These are phyloP conservation scores for Clarireedia sp. DNA, from an alignment of 2,329 filamentous ascomycete genomes.

Conservation along the genomic window DNA sequence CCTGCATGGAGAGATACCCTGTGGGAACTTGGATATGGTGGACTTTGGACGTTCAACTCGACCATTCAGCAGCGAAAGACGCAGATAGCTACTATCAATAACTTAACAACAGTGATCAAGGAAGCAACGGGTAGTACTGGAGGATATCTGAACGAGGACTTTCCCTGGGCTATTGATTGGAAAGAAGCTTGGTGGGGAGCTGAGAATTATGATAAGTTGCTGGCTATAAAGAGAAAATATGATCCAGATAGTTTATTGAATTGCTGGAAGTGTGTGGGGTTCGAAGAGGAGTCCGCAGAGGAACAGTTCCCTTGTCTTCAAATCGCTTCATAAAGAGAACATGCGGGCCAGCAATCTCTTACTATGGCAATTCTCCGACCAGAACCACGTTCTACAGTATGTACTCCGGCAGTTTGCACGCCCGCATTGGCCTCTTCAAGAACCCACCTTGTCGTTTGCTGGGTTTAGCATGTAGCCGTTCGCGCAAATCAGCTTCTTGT, in stretches of 20 bases:
- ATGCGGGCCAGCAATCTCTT: too few species aligned
- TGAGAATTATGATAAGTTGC: slow-evolving; percentile 14
- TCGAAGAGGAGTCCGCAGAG: slow-evolving; percentile 8
- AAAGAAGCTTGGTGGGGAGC: slow-evolving; percentile 12
- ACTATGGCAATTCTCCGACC: too few species aligned
- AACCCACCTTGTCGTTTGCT: too few species aligned
- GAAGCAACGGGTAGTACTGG: slow-evolving; percentile 12
- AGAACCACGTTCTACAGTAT: too few species aligned
- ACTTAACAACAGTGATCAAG: slow-evolving; percentile 1
- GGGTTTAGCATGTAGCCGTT: too few species aligned
- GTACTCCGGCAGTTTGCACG: too few species aligned
- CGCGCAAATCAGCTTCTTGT: too few species aligned
- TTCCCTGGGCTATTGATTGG: slow-evolving; percentile 15
- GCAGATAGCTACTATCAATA: not conserved
- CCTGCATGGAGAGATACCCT: slow-evolving; percentile 13
- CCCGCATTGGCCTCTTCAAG: too few species aligned
- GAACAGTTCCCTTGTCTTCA: slow-evolving; percentile 10
- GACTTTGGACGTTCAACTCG: slow-evolving; percentile 9
- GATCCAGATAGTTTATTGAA: slow-evolving; percentile 17
- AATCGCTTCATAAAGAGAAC: too few species aligned
- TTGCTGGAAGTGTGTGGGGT: slow-evolving; percentile 19
- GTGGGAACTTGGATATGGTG: slow-evolving; percentile 11
- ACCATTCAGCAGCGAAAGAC: slow-evolving; percentile 3
- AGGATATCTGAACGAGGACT: slow-evolving; percentile 17
- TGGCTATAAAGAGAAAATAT: slow-evolving; percentile 18